A percentile compares a stretch with the other conserved stretches of the same genome.
Evolutionary conservation across 176 grass and related monocot genomes (phyloP).

Genomic region (Ampelocalamus luodianensis): DNA sequence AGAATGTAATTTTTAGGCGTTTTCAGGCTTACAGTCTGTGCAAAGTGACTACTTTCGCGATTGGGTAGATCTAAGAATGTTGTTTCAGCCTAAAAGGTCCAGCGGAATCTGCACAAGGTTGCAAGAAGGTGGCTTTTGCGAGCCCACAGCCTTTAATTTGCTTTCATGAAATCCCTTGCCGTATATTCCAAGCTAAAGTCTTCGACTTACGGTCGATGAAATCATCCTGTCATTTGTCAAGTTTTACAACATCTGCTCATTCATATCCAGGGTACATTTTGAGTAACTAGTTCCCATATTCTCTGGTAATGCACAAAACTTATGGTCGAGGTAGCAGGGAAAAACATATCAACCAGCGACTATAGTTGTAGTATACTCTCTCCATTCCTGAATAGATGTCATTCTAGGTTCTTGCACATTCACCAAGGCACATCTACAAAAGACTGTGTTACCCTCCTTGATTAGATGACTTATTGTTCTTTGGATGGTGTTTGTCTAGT

Average conservation of each 20-base stretch:
- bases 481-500: too few relatives aligned
- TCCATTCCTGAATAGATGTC: too few relatives aligned
- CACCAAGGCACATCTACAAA: too few relatives aligned
- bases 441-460: too few relatives aligned
- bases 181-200: conserved; percentile 29
- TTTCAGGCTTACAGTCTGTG: neutral
- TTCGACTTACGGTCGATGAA: neutral
- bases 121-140: neutral
- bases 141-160: conserved; percentile 43
- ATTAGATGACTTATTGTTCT: too few relatives aligned
- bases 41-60: conserved; percentile 8
- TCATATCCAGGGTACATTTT: conserved; percentile 20
- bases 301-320: neutral
- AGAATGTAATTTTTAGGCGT: neutral
- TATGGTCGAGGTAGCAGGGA: neutral
- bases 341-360: neutral
- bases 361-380: neutral
- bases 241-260: conserved; percentile 3
- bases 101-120: conserved; percentile 3
- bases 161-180: conserved; percentile 39
- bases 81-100: conserved; percentile 17
- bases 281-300: conserved; percentile 6
- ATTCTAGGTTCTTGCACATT: too few relatives aligned
- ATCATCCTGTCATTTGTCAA: neutral
- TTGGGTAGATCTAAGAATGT: conserved; percentile 46